Conservation (phyloP, 768 basidiomycete species). For the Tulasnella calospora region DNA sequence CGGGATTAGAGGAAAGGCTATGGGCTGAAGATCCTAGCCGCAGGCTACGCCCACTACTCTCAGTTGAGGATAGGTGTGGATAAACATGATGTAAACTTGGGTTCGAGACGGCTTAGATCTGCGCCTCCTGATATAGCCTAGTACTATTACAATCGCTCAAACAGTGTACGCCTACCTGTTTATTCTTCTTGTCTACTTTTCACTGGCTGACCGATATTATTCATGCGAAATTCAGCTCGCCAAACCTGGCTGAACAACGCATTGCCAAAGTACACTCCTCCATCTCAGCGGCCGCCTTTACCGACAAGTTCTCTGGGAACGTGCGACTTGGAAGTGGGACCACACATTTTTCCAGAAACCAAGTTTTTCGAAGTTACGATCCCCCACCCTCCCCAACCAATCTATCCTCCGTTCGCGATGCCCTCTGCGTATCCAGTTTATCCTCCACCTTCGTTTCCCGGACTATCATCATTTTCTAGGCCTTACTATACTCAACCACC, state of each 20-base stretch:
- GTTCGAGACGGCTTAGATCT: neutral
- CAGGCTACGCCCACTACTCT: neutral
- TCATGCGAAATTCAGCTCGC: neutral
- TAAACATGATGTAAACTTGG: neutral
- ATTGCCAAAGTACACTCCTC: neutral
- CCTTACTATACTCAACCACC: conserved; percentile 27
- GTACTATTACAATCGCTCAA: neutral
- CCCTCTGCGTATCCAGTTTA: neutral
- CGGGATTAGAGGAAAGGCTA: neutral
- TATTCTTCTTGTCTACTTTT: neutral
- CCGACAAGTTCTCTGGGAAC: conserved; percentile 59
- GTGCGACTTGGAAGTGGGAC: conserved; percentile 69
- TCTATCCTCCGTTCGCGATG: neutral
- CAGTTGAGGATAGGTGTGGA: conserved; percentile 3
- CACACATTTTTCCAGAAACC: conserved; percentile 65
- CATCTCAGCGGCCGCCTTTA: conserved; percentile 46
- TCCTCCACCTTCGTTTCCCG: neutral
- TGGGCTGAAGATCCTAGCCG: neutral
- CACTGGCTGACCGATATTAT: too few relatives aligned
- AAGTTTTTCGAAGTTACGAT: conserved; percentile 67
- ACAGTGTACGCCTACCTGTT: neutral
- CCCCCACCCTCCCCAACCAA: neutral
- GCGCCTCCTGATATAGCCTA: neutral
- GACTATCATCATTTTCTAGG: neutral
- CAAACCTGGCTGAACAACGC: conserved; percentile 3